Percentiles rank a stretch among this genome's conserved stretches.
These are phyloP conservation scores for Pichiaceae sp. DNA, from an alignment of 1,139 yeast species.

Conservation along the genomic window DNA sequence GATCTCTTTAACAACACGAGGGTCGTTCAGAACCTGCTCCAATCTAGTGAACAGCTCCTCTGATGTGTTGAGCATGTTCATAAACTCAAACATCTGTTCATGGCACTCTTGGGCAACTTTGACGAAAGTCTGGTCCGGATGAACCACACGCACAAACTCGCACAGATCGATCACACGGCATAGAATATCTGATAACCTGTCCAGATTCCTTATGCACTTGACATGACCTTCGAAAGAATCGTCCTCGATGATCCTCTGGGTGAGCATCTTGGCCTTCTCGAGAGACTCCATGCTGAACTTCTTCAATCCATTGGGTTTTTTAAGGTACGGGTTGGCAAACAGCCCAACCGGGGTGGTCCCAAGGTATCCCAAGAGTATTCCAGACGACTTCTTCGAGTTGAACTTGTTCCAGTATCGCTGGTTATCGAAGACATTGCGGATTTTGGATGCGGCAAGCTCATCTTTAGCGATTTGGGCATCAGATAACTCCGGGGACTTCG, in stretches of 20 bases:
- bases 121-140: conserved; percentile 66
- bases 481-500: too few relatives aligned
- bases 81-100: conserved; percentile 83
- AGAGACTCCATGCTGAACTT: conserved; percentile 62
- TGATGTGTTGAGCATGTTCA: conserved; percentile 87
- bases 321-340: conserved; percentile 62
- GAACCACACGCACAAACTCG: conserved; percentile 84
- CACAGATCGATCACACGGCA: conserved; percentile 94
- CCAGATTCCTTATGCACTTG: conserved; percentile 58
- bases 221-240: conserved; percentile 36
- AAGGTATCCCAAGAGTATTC: not conserved
- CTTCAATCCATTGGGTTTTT: conserved; percentile 61
- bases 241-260: conserved; percentile 44
- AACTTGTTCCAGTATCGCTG: conserved; percentile 29
- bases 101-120: conserved; percentile 84
- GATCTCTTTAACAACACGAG: conserved; percentile 31
- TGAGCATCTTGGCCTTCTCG: conserved; percentile 52
- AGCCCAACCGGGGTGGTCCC: conserved; percentile 44
- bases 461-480: too few relatives aligned
- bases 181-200: conserved; percentile 76
- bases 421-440: conserved; percentile 39
- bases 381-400: conserved; percentile 8
- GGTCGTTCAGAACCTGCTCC: conserved; percentile 42
- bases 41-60: conserved; percentile 61
- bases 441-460: too few relatives aligned